Evolutionary conservation across 345 rosid species (phyloP).

Genomic region (Arabidopsis suecica): DNA sequence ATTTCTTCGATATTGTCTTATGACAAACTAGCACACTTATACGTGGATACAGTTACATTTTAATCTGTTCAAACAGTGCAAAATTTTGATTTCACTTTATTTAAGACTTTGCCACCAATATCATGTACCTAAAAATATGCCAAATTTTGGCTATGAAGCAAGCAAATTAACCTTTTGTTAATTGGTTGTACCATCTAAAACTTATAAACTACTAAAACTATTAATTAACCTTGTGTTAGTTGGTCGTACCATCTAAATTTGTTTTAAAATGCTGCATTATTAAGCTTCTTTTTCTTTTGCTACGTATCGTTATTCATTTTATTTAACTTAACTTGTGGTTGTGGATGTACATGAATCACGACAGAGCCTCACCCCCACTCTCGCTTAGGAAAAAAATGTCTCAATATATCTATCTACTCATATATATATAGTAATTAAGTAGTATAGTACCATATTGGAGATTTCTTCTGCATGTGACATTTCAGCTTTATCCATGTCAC

Average conservation of each 20-base stretch:
- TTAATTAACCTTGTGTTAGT: not conserved
- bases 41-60: too few species aligned
- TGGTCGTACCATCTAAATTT: not conserved
- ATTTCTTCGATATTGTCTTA: too few species aligned
- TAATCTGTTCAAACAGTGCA: too few species aligned
- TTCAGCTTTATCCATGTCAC: not conserved
- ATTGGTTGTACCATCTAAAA: not conserved
- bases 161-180: not conserved
- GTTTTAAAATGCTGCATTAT: not conserved
- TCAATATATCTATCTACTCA: not conserved
- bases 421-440: too few species aligned
- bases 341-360: conserved; percentile 1
- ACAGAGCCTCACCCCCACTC: not conserved
- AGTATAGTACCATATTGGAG: not conserved
- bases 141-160: not conserved
- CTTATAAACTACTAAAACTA: too few species aligned
- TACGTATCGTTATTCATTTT: not conserved
- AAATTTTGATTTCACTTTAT: not conserved
- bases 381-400: not conserved
- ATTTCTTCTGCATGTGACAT: not conserved
- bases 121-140: not conserved
- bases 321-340: not conserved
- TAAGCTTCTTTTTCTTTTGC: not conserved
- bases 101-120: not conserved
- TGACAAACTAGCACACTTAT: too few species aligned